Base-by-base conservation (phyloP, 2,329 filamentous ascomycete species). In the Coleophoma eucalyptorum region DNA sequence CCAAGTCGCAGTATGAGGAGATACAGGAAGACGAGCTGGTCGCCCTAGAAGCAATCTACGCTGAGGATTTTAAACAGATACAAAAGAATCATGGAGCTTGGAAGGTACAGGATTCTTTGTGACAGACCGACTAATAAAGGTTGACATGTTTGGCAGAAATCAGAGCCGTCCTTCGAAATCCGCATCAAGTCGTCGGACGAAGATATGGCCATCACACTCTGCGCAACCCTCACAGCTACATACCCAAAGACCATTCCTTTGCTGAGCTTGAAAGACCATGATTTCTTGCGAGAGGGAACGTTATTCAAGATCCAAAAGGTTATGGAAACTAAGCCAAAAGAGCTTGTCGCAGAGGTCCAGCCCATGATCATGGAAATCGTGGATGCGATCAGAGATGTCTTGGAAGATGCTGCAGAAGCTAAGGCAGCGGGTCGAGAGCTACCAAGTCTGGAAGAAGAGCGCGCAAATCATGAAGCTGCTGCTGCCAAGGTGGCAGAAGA, bases 11-110 rank as follows among this genome's bases (percentile, higher is more conserved):
- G 64, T 96, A 97, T 72, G 82, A 85, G 57, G 87, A 95, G 70
- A 83, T 89, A 33, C 94, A 97, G 71, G 78, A 87, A 62, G 89
- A 96, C 65, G 94, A 97, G 72, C 78, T 96, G 51, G 81, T 94
- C 65, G 93, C 85, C 42, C 77, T 97, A 52, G 80, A 87, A 62
- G 89, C 93, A 40, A 95, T 97, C 46, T 97, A 94, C 65, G 87
- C 86, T 58, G 90, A 96, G 53, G 92, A 97, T 65, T 97, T 90
- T 64, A 78, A 87, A 60, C 83, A 87, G 65, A 81, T 90, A 61
- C 81, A 86, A 62, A 80, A 80, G 52, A 81, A 84, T 53, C 79
- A 69, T 42, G 79, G 82, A 59, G 92, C 91, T 38, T 97, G 93
- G 93, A 91, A 95, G 77, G 88, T 90, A 77, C 64, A 18, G 13